Evolutionary conservation across 257 asterid species (phyloP).

Genomic region (Eucommia ulmoides): DNA sequence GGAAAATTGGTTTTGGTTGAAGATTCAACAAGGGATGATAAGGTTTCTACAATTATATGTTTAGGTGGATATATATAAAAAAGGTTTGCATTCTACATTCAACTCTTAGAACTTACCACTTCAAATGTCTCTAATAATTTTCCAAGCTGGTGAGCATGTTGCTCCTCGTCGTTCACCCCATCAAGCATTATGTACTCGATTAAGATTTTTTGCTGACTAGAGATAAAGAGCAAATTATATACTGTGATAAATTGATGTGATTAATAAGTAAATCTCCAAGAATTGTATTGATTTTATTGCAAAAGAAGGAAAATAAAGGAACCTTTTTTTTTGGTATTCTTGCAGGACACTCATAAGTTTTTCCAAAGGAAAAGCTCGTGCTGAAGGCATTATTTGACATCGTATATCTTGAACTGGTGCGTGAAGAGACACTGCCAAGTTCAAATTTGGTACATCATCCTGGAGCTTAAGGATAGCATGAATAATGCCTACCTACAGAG

Average conservation of each 20-base stretch:
- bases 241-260: constrained; percentile 7
- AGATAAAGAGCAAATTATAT: constrained; percentile 13
- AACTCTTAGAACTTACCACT: constrained; percentile 39
- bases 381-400: constrained; percentile 98
- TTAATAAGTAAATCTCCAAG: too few species aligned
- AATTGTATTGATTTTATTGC: too few species aligned
- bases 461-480: constrained; percentile 83
- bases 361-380: constrained; percentile 89
- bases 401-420: constrained; percentile 96
- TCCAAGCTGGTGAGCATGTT: constrained; percentile 93
- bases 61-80: too few species aligned
- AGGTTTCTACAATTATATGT: too few species aligned
- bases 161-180: constrained; percentile 78
- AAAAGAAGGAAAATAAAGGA: background rate
- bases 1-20: too few species aligned
- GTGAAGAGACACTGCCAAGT: constrained; percentile 90
- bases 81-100: background rate
- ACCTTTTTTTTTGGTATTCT: constrained; percentile 73
- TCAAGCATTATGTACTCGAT: constrained; percentile 98
- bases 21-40: too few species aligned
- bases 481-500: constrained; percentile 75
- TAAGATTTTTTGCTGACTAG: constrained; percentile 84
- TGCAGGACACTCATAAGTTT: constrained; percentile 64
- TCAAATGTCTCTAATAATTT: constrained; percentile 55
- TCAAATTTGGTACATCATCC: constrained; percentile 59